These are phyloP conservation scores for Rubia peregrina DNA, from an alignment of 305 asterid genomes.

Conservation along the genomic window DNA sequence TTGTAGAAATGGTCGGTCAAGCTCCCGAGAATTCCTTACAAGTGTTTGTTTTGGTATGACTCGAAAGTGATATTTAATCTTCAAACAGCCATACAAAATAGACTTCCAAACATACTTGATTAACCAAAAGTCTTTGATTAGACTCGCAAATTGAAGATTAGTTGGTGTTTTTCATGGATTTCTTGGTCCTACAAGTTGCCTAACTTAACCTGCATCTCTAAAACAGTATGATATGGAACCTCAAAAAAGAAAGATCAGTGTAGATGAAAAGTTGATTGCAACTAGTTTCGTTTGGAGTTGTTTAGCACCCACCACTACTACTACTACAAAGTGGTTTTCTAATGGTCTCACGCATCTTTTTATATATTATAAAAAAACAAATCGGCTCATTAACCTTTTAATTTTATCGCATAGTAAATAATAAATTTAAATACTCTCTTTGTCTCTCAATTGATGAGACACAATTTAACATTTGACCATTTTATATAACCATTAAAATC, in stretches of 20 bases:
- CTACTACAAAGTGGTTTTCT: too few species aligned
- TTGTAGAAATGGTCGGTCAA: constrained; percentile 10
- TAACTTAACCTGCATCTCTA: not conserved
- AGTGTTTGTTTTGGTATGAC: not conserved
- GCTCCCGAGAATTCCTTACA: constrained; percentile 17
- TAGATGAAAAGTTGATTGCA: not conserved
- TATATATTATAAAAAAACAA: too few species aligned
- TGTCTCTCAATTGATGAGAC: too few species aligned
- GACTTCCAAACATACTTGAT: not conserved
- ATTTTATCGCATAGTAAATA: too few species aligned
- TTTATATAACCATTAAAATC: too few species aligned
- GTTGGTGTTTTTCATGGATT: constrained; percentile 4
- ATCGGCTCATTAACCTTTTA: too few species aligned
- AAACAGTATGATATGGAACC: not conserved
- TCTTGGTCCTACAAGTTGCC: constrained; percentile 10
- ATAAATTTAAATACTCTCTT: too few species aligned
- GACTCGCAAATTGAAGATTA: not conserved
- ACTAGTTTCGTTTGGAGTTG: not conserved
- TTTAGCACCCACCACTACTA: too few species aligned
- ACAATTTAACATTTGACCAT: too few species aligned
- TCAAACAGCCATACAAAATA: constrained; percentile 9
- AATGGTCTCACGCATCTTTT: too few species aligned
- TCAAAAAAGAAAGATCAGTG: not conserved
- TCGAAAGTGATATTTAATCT: constrained; percentile 11
- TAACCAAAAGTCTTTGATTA: constrained; percentile 16